Percentiles rank a stretch among this genome's conserved stretches.
Conservation (phyloP, 495 filamentous ascomycete genomes). For the Xeromyces bisporus region DNA sequence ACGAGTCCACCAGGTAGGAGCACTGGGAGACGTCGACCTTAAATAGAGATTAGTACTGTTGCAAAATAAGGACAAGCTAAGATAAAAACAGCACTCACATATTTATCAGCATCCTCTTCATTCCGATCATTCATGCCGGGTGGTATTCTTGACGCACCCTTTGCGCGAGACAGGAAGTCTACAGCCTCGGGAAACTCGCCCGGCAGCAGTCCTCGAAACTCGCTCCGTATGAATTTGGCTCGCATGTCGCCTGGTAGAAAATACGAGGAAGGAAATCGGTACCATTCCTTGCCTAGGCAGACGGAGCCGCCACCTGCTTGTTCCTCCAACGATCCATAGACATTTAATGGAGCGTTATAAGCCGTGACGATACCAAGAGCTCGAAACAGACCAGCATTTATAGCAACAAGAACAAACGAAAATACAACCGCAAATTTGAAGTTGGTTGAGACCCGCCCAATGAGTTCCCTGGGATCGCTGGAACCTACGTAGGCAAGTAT, state of each 20-base stretch:
- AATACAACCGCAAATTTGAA: conserved; percentile 48
- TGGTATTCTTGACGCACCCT: conserved; percentile 66
- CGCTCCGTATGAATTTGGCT: conserved; percentile 76
- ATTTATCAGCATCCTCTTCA: conserved; percentile 71
- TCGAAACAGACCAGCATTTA: conserved; percentile 50
- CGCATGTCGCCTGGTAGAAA: conserved; percentile 64
- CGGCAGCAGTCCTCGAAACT: conserved; percentile 77
- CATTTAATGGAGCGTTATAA: conserved; percentile 68
- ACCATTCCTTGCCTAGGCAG: conserved; percentile 96
- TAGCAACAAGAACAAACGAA: conserved; percentile 34
- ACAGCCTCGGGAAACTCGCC: conserved; percentile 70
- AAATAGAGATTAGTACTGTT: no score
- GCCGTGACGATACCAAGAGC: conserved; percentile 66
- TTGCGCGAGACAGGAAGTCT: conserved; percentile 41
- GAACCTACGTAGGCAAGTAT: conserved; percentile 55
- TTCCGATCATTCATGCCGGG: conserved; percentile 89
- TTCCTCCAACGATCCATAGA: conserved; percentile 45
- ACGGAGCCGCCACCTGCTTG: conserved; percentile 44
- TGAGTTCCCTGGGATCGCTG: conserved; percentile 41
- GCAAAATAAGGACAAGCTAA: no score
- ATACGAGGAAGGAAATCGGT: conserved; percentile 89
- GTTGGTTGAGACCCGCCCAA: conserved; percentile 51
- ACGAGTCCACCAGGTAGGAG: conserved; percentile 74
- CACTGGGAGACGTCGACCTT: conserved; percentile 59
- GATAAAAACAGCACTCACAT: conserved; percentile 54